Percentiles rank a stretch among this genome's conserved stretches.
Evolutionary conservation across 2,329 filamentous ascomycete genomes (phyloP).

Genomic region (Sclerotinia subarctica): DNA sequence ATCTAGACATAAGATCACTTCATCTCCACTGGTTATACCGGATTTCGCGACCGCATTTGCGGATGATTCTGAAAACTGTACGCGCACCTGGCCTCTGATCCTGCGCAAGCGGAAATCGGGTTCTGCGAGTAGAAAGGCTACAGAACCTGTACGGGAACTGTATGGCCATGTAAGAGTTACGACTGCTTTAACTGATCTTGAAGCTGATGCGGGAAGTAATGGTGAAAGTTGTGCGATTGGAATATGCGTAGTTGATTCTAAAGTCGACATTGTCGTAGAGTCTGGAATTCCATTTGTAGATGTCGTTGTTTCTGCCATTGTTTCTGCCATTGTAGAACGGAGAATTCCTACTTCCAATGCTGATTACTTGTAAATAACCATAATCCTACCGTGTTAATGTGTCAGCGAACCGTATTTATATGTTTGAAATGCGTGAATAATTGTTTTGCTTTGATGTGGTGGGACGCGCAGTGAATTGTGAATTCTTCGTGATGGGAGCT

Average conservation of each 20-base stretch:
- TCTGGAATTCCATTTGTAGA: neutral
- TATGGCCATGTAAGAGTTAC: slow-evolving; percentile 91
- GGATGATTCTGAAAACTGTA: slow-evolving; percentile 67
- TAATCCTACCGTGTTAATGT: neutral
- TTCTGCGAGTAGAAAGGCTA: slow-evolving; percentile 80
- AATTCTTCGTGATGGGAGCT: slow-evolving; percentile 19
- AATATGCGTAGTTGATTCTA: slow-evolving; percentile 40
- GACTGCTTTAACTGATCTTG: slow-evolving; percentile 60
- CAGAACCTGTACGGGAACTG: slow-evolving; percentile 69
- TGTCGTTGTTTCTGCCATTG: neutral
- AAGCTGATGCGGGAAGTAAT: slow-evolving; percentile 43
- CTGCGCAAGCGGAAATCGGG: slow-evolving; percentile 78
- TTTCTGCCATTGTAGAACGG: slow-evolving; percentile 2
- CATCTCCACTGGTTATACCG: slow-evolving; percentile 74
- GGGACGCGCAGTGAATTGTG: slow-evolving; percentile 19
- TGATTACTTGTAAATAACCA: neutral
- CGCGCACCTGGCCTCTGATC: slow-evolving; percentile 74
- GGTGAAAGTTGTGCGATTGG: slow-evolving; percentile 57
- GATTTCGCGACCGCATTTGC: slow-evolving; percentile 66
- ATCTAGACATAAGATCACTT: slow-evolving; percentile 64
- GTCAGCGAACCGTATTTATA: neutral
- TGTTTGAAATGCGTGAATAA: neutral
- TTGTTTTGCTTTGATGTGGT: slow-evolving; percentile 1
- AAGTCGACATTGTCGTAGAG: slow-evolving; percentile 6
- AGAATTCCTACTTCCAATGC: neutral